Percentiles rank a stretch among this genome's conserved stretches.
Evolutionary conservation across 2,329 filamentous ascomycete species (phyloP).

Genomic region (Chalaropsis ovoidea): DNA sequence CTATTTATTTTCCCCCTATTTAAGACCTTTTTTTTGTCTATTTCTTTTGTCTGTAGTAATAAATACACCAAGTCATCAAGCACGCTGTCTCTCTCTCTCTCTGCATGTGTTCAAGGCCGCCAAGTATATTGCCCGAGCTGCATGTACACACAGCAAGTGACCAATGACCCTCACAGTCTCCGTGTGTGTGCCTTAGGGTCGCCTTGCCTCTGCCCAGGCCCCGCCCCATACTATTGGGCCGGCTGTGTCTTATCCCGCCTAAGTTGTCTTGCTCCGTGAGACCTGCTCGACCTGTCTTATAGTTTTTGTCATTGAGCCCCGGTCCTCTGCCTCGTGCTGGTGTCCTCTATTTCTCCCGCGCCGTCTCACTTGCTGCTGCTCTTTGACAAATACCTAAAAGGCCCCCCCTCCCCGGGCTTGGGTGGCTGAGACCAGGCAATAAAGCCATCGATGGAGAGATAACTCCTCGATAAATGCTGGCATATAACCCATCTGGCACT

Average conservation of each 20-base stretch:
- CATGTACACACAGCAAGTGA: no score
- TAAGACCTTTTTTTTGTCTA: not conserved
- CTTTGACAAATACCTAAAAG: not conserved
- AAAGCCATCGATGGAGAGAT: not conserved
- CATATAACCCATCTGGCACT: not conserved
- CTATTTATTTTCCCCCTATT: not conserved
- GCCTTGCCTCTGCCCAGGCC: not conserved
- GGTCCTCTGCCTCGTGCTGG: not conserved
- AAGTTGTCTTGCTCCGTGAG: not conserved
- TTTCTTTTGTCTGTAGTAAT: constrained; percentile 8
- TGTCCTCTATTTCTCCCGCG: not conserved
- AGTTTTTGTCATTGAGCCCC: constrained; percentile 1
- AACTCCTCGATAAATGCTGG: not conserved
- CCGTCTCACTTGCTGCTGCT: not conserved
- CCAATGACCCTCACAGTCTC: no score
- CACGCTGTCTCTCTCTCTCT: not conserved
- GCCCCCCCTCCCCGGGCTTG: not conserved
- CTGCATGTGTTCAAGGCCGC: no score
- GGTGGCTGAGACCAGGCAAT: constrained; percentile 9
- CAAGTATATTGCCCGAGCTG: no score
- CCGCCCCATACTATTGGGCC: not conserved
- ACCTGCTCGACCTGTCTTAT: not conserved
- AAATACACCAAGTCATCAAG: not conserved
- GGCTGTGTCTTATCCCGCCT: constrained; percentile 2
- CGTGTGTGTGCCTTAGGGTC: not conserved